Evolutionary conservation across 148 eudicot species (phyloP).

Genomic region (Rhododendron kiyosumense): DNA sequence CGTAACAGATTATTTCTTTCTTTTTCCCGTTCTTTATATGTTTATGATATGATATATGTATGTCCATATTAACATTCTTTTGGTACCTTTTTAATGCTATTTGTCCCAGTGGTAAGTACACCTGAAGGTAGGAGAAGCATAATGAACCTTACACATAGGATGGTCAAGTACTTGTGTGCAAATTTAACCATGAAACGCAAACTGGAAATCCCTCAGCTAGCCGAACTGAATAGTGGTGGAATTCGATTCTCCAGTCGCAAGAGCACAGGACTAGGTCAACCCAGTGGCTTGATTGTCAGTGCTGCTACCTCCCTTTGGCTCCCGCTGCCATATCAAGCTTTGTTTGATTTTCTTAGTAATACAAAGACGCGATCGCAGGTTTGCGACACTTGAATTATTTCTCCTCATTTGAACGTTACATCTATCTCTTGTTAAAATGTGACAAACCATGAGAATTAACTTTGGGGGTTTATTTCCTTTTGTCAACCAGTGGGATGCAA

Average conservation of each 20-base stretch:
- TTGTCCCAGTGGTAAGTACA: constrained; percentile 13
- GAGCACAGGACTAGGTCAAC: constrained; percentile 19
- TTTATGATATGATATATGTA: background rate
- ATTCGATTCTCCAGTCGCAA: constrained; percentile 22
- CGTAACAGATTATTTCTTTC: background rate
- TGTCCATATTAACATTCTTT: background rate
- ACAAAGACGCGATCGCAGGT: constrained; percentile 40
- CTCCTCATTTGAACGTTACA: background rate
- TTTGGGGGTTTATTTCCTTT: background rate
- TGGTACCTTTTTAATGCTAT: background rate
- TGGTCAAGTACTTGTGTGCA: constrained; percentile 43
- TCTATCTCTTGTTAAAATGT: background rate
- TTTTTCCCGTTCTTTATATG: background rate
- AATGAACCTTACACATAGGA: constrained; percentile 40
- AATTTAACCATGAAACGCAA: constrained; percentile 19
- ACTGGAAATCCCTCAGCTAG: constrained; percentile 15
- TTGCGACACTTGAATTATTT: background rate
- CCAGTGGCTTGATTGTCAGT: constrained; percentile 29
- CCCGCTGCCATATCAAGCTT: constrained; percentile 31
- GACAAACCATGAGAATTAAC: background rate
- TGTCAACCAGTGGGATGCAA: constrained; percentile 43
- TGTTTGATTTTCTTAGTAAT: constrained; percentile 38
- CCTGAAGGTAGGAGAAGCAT: constrained; percentile 37
- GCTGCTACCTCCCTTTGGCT: constrained; percentile 46
- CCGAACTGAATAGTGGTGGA: constrained; percentile 17